Evolutionary conservation across 345 rosid genomes (phyloP), one percentile per base, ranked within the genome.

Genomic region (Mercurialis annua): DNA sequence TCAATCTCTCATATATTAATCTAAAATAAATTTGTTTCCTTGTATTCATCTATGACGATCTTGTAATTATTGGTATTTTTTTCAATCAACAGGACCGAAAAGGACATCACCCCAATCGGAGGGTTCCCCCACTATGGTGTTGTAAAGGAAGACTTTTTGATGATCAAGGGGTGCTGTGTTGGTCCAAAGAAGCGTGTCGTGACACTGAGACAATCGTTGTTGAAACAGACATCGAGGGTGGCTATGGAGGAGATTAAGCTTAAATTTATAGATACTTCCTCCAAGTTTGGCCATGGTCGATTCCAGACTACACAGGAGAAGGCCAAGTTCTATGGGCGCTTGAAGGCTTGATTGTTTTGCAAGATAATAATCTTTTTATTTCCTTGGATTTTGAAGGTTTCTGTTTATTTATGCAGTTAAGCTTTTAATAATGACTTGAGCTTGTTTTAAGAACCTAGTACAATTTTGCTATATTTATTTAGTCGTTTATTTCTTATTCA

Each of bases 181-280:
- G 97, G 97, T 36, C 91, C 97, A 3, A 90, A 87, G 92, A 90
- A 90, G 92, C 85, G 97, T 59, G 97, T 90, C 0, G 91, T 87
- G 26, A 90, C 97, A 10, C 82, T 90, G 12, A 77, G 97, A 15
- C 88, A 81, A 71, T 77, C 97, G 0, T 72, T 90, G 18, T 82
- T 87, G 48, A 77, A 72, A 1, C 96, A 90, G 82, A 90, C 96
- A 5, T 86, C 93, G 10, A 82, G 96, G 27, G 48, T 81, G 44
- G 94, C 97, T 12, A 53, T 83, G 20, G 94, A 90, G 70, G 82
- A 76, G 46, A 85, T 87, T 77, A 90, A 79, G 11, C 72, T 90
- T 76, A 90, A 90, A 88, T 90, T 87, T 72, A 78, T 90, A 0
- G 90, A 86, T 65, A 87, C 94, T 5, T 81, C 92, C 29, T 87